Conservation (phyloP, 2,329 filamentous ascomycete genomes). For the Trichoderma breve region DNA sequence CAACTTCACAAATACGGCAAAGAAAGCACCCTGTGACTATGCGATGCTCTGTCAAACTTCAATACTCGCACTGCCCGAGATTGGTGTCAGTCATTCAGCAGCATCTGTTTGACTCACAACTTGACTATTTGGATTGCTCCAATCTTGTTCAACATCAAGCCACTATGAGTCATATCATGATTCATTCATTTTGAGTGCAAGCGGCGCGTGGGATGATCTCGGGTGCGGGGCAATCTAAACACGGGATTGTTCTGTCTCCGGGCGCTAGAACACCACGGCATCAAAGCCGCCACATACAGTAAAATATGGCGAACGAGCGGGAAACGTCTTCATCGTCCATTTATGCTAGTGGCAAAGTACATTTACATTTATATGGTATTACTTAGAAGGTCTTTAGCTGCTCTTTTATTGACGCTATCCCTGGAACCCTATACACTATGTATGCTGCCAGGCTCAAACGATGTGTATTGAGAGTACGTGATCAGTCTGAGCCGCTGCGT, state of each 20-base stretch:
- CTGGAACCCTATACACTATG: no score
- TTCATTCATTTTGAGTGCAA: neutral
- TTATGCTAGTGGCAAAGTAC: no score
- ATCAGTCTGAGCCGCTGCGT: no score
- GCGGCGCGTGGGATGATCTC: neutral
- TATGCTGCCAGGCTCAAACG: no score
- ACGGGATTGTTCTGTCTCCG: neutral
- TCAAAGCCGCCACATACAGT: neutral
- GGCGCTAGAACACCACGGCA: neutral
- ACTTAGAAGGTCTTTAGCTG: no score
- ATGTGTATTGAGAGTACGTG: no score
- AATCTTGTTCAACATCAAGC: neutral
- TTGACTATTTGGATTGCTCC: neutral
- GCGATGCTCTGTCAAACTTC: neutral
- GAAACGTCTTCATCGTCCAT: no score
- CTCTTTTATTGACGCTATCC: no score
- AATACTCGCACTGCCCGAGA: neutral
- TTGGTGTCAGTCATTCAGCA: neutral
- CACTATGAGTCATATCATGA: neutral
- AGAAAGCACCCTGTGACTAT: neutral
- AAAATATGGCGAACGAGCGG: neutral
- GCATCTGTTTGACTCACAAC: conserved; percentile 4
- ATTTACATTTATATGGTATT: no score
- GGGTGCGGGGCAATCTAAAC: neutral
- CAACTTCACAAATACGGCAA: no score